Conservation (phyloP, 352 stramenopile genomes). For the Globisporangium rhizosaccharum region DNA sequence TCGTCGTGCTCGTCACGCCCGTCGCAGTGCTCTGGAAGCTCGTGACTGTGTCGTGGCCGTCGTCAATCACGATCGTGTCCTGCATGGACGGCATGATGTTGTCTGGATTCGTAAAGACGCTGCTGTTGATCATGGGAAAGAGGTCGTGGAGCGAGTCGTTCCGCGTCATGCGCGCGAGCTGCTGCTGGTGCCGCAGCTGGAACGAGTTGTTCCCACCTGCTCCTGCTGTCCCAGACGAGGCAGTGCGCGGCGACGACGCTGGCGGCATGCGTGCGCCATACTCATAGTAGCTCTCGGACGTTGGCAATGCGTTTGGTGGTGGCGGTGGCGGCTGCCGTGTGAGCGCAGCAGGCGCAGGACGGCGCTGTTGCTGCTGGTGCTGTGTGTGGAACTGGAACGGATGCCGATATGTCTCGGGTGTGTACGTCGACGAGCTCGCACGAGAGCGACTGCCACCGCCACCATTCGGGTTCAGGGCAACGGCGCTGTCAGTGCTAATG, state of each 20-base stretch:
- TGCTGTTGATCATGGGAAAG: conserved; percentile 53
- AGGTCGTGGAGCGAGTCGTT: conserved; percentile 53
- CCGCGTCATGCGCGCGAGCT: not conserved
- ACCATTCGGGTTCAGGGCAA: not conserved
- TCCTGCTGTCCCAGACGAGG: not conserved
- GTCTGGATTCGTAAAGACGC: conserved; percentile 64
- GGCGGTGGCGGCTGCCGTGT: not conserved
- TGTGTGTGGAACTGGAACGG: conserved; percentile 9
- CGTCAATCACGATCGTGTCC: conserved; percentile 73
- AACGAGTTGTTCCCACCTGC: conserved; percentile 8
- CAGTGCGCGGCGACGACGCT: not conserved
- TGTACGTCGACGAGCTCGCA: not conserved
- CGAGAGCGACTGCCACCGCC: not conserved
- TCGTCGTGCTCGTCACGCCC: not conserved
- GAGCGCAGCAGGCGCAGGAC: conserved; percentile 19
- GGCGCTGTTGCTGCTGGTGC: conserved; percentile 19
- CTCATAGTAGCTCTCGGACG: conserved; percentile 2
- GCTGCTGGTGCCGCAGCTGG: conserved; percentile 4
- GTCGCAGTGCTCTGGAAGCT: conserved; percentile 6
- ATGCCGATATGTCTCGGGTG: conserved; percentile 2
- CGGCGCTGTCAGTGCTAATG: not conserved
- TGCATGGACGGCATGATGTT: conserved; percentile 73
- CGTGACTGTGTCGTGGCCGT: conserved; percentile 31
- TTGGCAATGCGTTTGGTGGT: conserved; percentile 11
- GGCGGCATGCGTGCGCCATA: not conserved